A percentile compares a stretch with the other conserved stretches of the same genome.
phyloP scores from a whole-genome alignment of 495 filamentous ascomycete species.

The Penicillium atrosanguineum region DNA sequence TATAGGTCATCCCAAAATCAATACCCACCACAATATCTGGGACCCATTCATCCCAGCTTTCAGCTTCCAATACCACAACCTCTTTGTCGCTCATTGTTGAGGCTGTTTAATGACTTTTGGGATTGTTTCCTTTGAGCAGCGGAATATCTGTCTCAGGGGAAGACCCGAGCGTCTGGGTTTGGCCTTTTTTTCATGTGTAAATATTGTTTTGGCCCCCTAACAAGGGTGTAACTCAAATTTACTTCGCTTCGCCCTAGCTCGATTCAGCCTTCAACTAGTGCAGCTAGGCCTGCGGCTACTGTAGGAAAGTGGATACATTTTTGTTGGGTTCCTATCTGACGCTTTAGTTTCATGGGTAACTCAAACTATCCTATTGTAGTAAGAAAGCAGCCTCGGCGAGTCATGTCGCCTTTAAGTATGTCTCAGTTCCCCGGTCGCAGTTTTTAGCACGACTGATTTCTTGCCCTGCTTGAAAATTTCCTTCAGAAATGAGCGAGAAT shows the following conservation, averaged over 20 bases:
- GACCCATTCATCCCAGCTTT: constrained; percentile 7
- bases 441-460: no score
- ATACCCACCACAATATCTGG: constrained; percentile 59
- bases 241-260: neutral
- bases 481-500: neutral
- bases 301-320: no score
- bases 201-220: neutral
- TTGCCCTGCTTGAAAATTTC: no score
- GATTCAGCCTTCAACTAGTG: neutral
- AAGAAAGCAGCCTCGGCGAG: neutral
- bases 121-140: no score
- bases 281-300: neutral
- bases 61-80: constrained; percentile 8
- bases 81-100: constrained; percentile 21
- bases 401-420: neutral
- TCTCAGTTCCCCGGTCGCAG: neutral
- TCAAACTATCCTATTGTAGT: neutral
- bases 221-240: no score
- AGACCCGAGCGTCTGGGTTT: neutral
- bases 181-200: neutral
- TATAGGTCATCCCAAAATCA: constrained; percentile 63
- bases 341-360: neutral
- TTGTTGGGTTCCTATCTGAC: no score
- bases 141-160: no score
- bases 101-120: neutral